Evolutionary conservation across 2,329 filamentous ascomycete genomes (phyloP), one percentile per base, ranked within the genome.

Genomic region (Phaeosphaeriaceae sp.): DNA sequence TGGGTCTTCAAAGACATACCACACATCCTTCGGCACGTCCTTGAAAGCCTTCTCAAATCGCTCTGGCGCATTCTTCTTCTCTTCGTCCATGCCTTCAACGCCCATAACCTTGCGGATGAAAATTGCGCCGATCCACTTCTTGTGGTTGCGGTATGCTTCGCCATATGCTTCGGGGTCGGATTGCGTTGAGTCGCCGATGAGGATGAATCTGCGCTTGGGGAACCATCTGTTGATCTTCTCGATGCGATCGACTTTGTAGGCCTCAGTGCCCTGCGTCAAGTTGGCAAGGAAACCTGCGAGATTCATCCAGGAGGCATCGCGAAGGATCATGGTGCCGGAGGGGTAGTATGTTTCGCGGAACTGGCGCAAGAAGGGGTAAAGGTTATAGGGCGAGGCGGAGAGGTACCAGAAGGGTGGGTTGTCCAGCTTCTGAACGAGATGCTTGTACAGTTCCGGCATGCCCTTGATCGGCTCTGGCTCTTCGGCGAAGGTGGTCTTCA

Each of bases 321-420:
- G 89, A 7, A 98, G 85, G 36, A 97, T 87, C 61, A 97, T 84
- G 22, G 92, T 92, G 11, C 94, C 94, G 2, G 84, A 85, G 0
- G 90, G 91, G 72, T 89, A 98, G 76, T 90, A 80, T 1, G 83
- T 74, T 53, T 88, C 80, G 36, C 92, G 84, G 78, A 98, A 98
- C 0, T 83, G 76, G 55, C 85, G 88, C 22, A 98, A 84, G 78
- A 97, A 95, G 0, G 91, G 90, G 72, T 97, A 97, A 10, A 98
- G 85, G 68, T 96, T 97, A 81, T 97, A 97, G 0, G 94, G 94
- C 0, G 93, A 96, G 0, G 94, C 93, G 0, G 92, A 96, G 48
- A 98, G 85, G 77, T 98, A 98, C 82, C 96, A 97, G 85, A 91
- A 97, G 0, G 92, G 86, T 1, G 92, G 89, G 9, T 84, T 82